Percentiles rank a stretch among this genome's conserved stretches.
Evolutionary conservation across 169 alveolate genomes (phyloP).

Genomic region (Cryptosporidium muris): DNA sequence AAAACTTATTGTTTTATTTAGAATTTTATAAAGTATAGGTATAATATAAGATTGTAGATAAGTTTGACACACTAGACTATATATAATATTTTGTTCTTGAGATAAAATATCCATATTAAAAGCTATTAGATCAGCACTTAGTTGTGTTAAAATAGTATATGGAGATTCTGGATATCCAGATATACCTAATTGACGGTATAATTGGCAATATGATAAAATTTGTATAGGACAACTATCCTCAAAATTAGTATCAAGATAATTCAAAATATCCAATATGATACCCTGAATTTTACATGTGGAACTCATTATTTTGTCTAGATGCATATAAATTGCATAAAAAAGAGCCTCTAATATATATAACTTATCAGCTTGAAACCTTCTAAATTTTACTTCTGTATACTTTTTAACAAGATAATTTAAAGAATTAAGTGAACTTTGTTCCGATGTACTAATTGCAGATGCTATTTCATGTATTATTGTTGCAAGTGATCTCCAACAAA

Average conservation of each 20-base stretch:
- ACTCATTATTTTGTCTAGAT: constrained; percentile 3
- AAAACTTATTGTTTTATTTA: background rate
- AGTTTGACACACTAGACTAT: constrained; percentile 9
- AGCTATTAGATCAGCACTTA: background rate
- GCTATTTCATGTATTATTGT: background rate
- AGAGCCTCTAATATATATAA: background rate
- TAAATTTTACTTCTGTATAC: background rate
- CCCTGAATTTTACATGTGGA: background rate
- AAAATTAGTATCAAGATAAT: no score
- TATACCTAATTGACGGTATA: constrained; percentile 3
- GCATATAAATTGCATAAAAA: constrained; percentile 31
- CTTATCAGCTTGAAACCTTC: background rate
- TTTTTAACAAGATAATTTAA: background rate
- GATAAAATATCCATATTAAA: background rate
- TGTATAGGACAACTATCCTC: background rate
- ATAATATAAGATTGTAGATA: constrained; percentile 6
- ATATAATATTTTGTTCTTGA: background rate
- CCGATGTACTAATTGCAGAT: no score
- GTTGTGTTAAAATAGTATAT: constrained; percentile 1
- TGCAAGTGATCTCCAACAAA: background rate
- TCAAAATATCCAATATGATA: background rate
- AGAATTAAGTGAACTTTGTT: background rate
- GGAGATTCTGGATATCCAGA: constrained; percentile 16
- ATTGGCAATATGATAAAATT: background rate
- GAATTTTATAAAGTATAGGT: background rate